phyloP scores from a whole-genome alignment of 352 stramenopile genomes.

The Phytophthora brassicae region DNA sequence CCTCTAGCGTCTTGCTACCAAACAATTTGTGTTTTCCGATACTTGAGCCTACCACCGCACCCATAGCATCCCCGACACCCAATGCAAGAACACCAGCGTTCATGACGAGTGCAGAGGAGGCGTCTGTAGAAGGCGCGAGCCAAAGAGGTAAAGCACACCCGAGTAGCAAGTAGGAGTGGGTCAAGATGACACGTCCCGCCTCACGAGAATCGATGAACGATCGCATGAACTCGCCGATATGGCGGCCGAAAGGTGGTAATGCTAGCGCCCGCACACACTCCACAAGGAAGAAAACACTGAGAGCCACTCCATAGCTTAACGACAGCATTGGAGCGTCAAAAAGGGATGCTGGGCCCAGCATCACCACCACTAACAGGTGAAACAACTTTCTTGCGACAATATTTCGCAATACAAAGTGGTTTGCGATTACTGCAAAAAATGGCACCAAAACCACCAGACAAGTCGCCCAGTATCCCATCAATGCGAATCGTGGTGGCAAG shows the following conservation, averaged over 20 bases:
- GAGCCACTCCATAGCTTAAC: conserved; percentile 78
- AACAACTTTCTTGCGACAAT: conserved; percentile 85
- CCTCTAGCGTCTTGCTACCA: conserved; percentile 69
- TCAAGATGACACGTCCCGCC: conserved; percentile 65
- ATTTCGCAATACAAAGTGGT: conserved; percentile 44
- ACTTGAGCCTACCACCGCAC: conserved; percentile 58
- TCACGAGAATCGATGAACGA: conserved; percentile 81
- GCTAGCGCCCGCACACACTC: conserved; percentile 69
- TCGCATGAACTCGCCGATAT: conserved; percentile 62
- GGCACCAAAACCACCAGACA: conserved; percentile 61
- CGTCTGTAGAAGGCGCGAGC: conserved; percentile 34
- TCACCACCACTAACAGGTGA: conserved; percentile 74
- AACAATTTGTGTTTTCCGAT: conserved; percentile 53
- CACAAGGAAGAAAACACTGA: conserved; percentile 67
- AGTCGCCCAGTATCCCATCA: conserved; percentile 62
- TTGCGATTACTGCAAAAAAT: conserved; percentile 44
- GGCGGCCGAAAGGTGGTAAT: conserved; percentile 52
- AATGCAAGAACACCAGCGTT: conserved; percentile 75
- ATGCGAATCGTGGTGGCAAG: conserved; percentile 27
- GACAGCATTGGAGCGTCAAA: conserved; percentile 56
- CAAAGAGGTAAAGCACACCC: conserved; percentile 76
- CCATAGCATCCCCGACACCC: conserved; percentile 79
- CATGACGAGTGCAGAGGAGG: conserved; percentile 29
- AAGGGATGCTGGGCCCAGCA: conserved; percentile 74
- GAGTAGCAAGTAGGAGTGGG: conserved; percentile 78